A percentile compares a stretch with the other conserved stretches of the same genome.
phyloP scores from a whole-genome alignment of 148 eudicot genomes.

The Diospyros lotus region DNA sequence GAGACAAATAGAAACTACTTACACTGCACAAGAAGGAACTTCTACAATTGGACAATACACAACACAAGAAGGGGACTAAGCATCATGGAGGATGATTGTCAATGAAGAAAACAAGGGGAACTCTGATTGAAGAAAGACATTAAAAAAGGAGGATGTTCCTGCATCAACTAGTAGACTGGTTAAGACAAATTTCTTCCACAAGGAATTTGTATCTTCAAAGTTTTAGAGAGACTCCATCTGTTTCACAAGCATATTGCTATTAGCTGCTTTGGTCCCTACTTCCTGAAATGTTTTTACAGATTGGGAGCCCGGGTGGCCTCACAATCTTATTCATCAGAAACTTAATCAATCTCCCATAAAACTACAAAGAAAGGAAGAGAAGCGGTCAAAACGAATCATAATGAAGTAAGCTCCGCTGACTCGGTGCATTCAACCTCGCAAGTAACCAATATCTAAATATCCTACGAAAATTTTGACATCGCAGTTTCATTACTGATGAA shows the following conservation, averaged over 20 bases:
- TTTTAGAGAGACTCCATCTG: not conserved
- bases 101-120: too few species aligned
- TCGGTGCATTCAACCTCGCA: not conserved
- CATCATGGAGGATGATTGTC: too few species aligned
- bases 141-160: not conserved
- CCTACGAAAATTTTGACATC: too few species aligned
- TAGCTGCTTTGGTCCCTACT: not conserved
- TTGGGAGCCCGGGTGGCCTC: not conserved
- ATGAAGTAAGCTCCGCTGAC: not conserved
- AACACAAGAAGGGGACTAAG: too few species aligned
- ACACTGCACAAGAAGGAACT: too few species aligned
- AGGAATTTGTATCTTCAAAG: constrained; percentile 1
- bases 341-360: not conserved
- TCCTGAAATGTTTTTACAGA: not conserved
- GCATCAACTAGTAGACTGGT: constrained; percentile 1
- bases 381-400: not conserved
- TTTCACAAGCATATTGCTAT: not conserved
- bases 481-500: too few species aligned
- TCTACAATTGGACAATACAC: too few species aligned
- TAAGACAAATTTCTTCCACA: not conserved
- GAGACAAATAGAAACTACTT: too few species aligned
- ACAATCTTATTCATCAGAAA: not conserved
- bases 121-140: not conserved
- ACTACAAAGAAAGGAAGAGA: not conserved
- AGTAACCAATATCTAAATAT: too few species aligned